Base-by-base conservation (phyloP, 2,329 filamentous ascomycete genomes). In the Alternaria atra region DNA sequence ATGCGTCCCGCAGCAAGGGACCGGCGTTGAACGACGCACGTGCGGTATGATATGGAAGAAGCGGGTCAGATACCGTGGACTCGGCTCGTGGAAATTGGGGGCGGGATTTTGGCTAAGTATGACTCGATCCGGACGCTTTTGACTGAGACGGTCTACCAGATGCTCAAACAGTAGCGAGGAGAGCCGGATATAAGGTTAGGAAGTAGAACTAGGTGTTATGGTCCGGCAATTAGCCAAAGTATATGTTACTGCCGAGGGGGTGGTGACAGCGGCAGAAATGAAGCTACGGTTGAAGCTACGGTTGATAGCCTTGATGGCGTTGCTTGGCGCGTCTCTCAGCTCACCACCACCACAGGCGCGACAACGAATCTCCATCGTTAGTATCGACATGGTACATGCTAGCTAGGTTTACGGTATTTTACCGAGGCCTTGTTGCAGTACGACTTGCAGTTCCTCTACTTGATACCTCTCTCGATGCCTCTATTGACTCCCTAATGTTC, bases 11-110 rank as follows among this genome's bases (percentile, higher is more conserved):
- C 17, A 40, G 6, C 50, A 20, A 46, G 7, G 25, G 40, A 52
- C 25, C 44, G n/a, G 25, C 27, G 37, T 32, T 25, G 25, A 44
- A 54, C 42, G 55, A 35, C 40, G 42, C 50, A 58, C 50, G 40
- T 53, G 48, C 55, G 23, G 29, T 20, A 30, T 39, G 32, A 27
- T 10, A 29, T 32, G 55, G 25, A 35, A 46, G 39, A 53, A 53
- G 51, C 30, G 39, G 27, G 39, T 43, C 39, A 17, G 4, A 50
- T 27, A 34, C 46, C 52, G 55, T 40, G 39, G 37, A 29, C 42
- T 48, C 17, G 55, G 55, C n/a, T 52, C 50, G 34, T 34, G 46
- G 46, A 50, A 12, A 50, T 27, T 25, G 20, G 5, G 46, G 32
- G 46, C 32, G 46, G 30, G 20, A 35, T 2, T 9, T 6, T 35